Conservation (phyloP, 148 eudicot genomes). For the Cornus suecica region DNA sequence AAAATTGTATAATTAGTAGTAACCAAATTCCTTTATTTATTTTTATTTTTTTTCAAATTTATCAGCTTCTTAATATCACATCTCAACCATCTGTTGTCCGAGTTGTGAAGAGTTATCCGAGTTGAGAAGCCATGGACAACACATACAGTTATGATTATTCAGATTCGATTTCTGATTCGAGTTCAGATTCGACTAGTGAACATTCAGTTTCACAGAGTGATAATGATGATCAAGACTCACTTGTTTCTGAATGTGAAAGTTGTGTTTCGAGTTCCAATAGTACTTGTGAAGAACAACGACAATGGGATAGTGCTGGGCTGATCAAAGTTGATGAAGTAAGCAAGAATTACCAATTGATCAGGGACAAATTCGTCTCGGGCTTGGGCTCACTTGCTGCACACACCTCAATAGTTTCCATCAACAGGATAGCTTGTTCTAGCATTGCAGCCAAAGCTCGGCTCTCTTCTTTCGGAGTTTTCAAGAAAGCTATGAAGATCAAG, state of each 20-base stretch:
- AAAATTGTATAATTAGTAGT: no score
- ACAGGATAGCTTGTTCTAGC: slow-evolving; percentile 34
- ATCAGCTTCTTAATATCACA: no score
- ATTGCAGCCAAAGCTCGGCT: slow-evolving; percentile 37
- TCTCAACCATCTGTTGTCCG: no score
- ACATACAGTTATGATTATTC: no score
- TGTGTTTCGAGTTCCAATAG: slow-evolving; percentile 29
- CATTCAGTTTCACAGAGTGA: background rate
- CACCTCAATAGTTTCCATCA: slow-evolving; percentile 30
- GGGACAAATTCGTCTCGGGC: slow-evolving; percentile 28
- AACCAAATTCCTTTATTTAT: no score
- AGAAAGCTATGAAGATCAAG: slow-evolving; percentile 38
- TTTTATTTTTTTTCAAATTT: no score
- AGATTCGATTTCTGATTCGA: background rate
- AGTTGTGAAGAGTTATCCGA: no score
- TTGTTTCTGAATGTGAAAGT: slow-evolving; percentile 66
- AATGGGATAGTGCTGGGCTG: slow-evolving; percentile 19
- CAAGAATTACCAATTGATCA: slow-evolving; percentile 28
- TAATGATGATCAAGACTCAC: slow-evolving; percentile 12
- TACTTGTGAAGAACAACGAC: background rate
- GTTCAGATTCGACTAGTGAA: background rate
- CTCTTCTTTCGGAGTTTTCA: slow-evolving; percentile 40
- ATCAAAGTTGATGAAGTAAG: slow-evolving; percentile 34
- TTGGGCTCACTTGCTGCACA: slow-evolving; percentile 20
- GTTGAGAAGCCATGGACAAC: no score